Conservation (phyloP, 2,329 filamentous ascomycete genomes). For the Aquanectria penicillioides region DNA sequence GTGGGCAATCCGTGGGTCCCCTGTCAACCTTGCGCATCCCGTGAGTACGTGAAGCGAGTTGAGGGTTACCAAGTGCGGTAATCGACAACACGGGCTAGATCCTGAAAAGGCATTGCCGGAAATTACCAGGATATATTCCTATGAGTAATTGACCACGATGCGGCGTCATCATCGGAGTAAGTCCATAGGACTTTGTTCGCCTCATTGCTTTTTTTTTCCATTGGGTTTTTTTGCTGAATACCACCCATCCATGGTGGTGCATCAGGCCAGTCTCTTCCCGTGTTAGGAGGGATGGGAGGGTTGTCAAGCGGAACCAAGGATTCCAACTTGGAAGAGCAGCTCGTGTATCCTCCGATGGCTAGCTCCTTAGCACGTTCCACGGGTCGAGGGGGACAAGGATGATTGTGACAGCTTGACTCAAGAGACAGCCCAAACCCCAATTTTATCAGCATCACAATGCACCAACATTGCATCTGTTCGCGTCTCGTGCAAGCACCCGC, state of each 20-base stretch:
- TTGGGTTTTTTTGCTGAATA: no score
- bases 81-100: slow-evolving; percentile 15
- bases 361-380: no score
- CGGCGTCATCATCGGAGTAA: no score
- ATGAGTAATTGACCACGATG: no score
- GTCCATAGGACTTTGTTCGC: not conserved
- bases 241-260: no score
- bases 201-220: slow-evolving; percentile 12
- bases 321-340: slow-evolving; percentile 27
- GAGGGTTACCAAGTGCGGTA: slow-evolving; percentile 26
- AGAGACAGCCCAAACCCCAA: slow-evolving; percentile 9
- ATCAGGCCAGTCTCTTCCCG: no score
- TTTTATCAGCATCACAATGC: not conserved
- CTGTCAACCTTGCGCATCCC: slow-evolving; percentile 2
- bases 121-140: slow-evolving; percentile 25
- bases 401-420: no score
- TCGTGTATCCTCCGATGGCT: slow-evolving; percentile 19
- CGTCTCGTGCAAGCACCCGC: slow-evolving; percentile 20
- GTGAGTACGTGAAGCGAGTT: slow-evolving; percentile 23
- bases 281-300: no score
- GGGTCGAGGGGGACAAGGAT: no score
- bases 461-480: slow-evolving; percentile 5
- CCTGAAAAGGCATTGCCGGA: slow-evolving; percentile 24
- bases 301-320: no score
- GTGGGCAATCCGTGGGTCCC: slow-evolving; percentile 10